Evolutionary conservation across 768 basidiomycete species (phyloP), one percentile per base, ranked within the genome.

Genomic region (Amanita polypyramis): DNA sequence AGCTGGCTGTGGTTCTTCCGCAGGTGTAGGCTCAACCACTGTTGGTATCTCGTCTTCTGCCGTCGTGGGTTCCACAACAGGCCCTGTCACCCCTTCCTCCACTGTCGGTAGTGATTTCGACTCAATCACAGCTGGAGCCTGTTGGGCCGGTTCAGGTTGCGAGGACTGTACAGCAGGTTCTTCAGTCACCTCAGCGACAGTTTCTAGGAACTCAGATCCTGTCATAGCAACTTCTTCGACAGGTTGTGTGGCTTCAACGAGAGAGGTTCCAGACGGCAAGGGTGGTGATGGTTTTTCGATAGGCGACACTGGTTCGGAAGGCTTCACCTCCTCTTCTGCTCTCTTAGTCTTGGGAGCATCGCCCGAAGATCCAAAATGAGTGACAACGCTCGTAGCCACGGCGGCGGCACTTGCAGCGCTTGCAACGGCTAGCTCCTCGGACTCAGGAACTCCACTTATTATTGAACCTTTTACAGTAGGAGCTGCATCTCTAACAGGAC

Each of bases 51-150:
- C 34, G 2, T 43, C 45, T 29, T 52, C 52, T 19, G 9, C 25
- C 19, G 37, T 4, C 4, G 32, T 14, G 10, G 39, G 4, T 11
- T 19, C 11, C 12, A 33, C 45, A 19, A 30, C 40, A 25, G 27
- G 11, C 8, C 7, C 56, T 19, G 51, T 51, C 30, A 40, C 53
- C 2, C 52, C 43, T 29, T 56, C 59, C 20, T 50, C 53, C 6
- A 38, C 49, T 1, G 25, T 33, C 25, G 9, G 36, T 19, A 15
- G 45, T 43, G 35, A 36, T 15, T 23, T 41, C 7, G 25, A 12
- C n/a, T 40, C 20, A 9, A 14, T 47, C 25, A 49, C 44, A 29
- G 29, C 36, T 19, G 45, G 21, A 10, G 29, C 46, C 7, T 37
- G 12, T 35, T 45, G 32, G 17, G 29, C 17, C 21, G 3, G 5